phyloP scores from a whole-genome alignment of 148 eudicot species.

The Silene uniflora region DNA sequence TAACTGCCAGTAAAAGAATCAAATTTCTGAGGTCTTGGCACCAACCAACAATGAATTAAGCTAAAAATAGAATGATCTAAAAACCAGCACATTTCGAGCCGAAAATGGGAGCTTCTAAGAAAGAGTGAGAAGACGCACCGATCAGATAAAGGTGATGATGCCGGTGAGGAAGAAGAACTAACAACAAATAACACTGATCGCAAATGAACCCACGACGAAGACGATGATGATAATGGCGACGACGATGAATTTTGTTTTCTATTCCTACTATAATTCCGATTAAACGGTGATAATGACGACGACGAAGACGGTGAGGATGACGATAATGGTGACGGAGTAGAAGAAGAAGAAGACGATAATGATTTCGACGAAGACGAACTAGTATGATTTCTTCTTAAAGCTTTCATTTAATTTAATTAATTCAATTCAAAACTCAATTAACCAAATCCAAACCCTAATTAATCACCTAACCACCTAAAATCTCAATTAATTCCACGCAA shows the following conservation, averaged over 20 bases:
- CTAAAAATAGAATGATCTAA: constrained; percentile 6
- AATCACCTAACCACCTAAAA: neutral
- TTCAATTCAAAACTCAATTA: neutral
- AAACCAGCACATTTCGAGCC: constrained; percentile 30
- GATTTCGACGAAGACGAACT: constrained; percentile 55
- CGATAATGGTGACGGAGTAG: constrained; percentile 50
- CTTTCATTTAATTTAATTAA: constrained; percentile 64
- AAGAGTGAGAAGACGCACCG: constrained; percentile 56
- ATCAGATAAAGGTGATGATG: constrained; percentile 52
- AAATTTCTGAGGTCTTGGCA: neutral
- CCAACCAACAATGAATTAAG: neutral
- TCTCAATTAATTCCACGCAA: constrained; percentile 6
- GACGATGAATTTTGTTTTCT: constrained; percentile 30
- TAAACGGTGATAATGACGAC: constrained; percentile 33
- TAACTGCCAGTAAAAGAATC: neutral
- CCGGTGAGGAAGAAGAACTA: constrained; percentile 61
- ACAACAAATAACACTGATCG: constrained; percentile 80
- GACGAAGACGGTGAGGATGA: constrained; percentile 48
- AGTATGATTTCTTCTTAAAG: constrained; percentile 69
- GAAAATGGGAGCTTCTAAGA: constrained; percentile 13
- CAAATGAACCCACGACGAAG: constrained; percentile 85
- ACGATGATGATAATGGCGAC: constrained; percentile 52
- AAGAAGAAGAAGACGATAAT: constrained; percentile 38
- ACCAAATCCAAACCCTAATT: constrained; percentile 19
- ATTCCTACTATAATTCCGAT: constrained; percentile 4